Evolutionary conservation across 768 basidiomycete genomes (phyloP).

Genomic region (Suillus bovinus): DNA sequence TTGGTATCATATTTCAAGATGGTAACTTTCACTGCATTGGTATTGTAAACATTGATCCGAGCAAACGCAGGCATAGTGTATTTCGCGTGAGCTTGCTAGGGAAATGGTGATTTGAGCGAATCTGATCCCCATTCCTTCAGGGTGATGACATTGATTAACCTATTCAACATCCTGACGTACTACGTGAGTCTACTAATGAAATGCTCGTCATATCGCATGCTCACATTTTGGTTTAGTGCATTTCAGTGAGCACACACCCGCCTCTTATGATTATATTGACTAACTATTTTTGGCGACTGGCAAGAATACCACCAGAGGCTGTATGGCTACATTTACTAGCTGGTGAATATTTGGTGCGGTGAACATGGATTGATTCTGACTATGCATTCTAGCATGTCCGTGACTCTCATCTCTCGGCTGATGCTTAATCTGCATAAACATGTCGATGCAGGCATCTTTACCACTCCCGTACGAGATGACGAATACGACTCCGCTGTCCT

Average conservation of each 20-base stretch:
- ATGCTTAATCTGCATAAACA: conserved; percentile 55
- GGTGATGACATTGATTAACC: conserved; percentile 51
- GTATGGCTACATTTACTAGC: background rate
- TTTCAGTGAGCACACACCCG: background rate
- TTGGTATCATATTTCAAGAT: conserved; percentile 48
- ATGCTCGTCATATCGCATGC: background rate
- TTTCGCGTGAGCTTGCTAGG: conserved; percentile 45
- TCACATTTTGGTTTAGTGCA: background rate
- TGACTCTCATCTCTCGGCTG: conserved; percentile 55
- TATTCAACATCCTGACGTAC: conserved; percentile 47
- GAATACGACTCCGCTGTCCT: background rate
- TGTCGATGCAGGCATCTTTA: conserved; percentile 20
- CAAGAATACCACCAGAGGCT: background rate
- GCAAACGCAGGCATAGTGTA: conserved; percentile 49
- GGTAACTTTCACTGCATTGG: conserved; percentile 36
- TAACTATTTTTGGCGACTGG: background rate
- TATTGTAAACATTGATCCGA: background rate
- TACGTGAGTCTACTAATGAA: conserved; percentile 27
- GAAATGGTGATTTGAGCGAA: background rate
- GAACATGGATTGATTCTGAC: background rate
- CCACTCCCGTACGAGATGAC: background rate
- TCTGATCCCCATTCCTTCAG: conserved; percentile 27
- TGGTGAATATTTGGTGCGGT: background rate
- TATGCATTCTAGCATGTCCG: conserved; percentile 39
- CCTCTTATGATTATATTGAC: background rate